phyloP scores from a whole-genome alignment of 768 basidiomycete genomes.

The Leccinum longicurvipes region DNA sequence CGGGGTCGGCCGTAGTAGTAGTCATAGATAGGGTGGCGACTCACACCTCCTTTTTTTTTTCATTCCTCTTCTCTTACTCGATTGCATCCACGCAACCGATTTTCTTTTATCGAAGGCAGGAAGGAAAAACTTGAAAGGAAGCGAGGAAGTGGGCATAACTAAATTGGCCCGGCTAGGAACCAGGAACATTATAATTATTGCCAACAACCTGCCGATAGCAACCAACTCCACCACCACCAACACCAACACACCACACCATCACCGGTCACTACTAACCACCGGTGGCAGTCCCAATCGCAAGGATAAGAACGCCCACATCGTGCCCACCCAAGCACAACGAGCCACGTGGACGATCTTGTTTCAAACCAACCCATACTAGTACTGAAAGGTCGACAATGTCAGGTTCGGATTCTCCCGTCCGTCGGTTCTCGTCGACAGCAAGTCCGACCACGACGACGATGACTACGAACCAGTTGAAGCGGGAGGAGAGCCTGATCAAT shows the following conservation, averaged over 20 bases:
- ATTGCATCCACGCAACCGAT: too few relatives aligned
- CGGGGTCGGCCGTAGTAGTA: conserved; percentile 1
- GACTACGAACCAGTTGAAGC: conserved; percentile 41
- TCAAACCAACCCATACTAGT: too few relatives aligned
- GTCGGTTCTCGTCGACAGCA: neutral
- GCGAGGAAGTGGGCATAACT: neutral
- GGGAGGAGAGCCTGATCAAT: conserved; percentile 78
- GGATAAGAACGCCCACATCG: neutral
- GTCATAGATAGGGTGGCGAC: conserved; percentile 5
- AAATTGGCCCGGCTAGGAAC: neutral
- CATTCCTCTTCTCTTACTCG: neutral
- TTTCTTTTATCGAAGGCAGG: neutral
- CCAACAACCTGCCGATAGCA: neutral
- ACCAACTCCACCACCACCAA: neutral
- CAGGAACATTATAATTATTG: neutral
- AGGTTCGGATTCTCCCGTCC: neutral
- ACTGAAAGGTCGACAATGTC: too few relatives aligned
- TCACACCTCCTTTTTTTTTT: neutral
- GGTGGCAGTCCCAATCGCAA: too few relatives aligned
- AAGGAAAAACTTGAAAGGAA: too few relatives aligned
- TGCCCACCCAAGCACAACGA: neutral
- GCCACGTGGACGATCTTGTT: neutral
- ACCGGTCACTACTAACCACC: neutral
- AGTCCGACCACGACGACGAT: conserved; percentile 10
- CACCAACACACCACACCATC: neutral